phyloP scores from a whole-genome alignment of 2,329 filamentous ascomycete species.

The Shiraia sp. region DNA sequence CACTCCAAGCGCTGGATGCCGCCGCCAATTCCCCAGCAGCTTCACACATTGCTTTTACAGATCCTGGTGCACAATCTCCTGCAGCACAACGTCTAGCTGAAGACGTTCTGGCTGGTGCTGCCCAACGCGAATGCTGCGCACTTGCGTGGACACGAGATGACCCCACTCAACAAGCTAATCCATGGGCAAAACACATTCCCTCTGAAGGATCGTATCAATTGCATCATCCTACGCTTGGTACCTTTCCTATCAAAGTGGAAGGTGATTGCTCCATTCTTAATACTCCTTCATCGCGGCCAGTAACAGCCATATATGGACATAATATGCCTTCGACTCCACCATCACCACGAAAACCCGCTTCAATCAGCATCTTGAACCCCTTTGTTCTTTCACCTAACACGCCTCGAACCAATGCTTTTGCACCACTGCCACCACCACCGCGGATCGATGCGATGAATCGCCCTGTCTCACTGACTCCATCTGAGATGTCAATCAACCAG shows the following conservation, averaged over 20 bases:
- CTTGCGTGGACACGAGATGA: slow-evolving; percentile 65
- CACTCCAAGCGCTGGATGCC: slow-evolving; percentile 50
- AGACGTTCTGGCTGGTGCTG: slow-evolving; percentile 62
- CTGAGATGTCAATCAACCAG: slow-evolving; percentile 37
- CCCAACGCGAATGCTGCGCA: slow-evolving; percentile 69
- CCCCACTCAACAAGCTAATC: slow-evolving; percentile 41
- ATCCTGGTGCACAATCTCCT: slow-evolving; percentile 67
- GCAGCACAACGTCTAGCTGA: slow-evolving; percentile 65
- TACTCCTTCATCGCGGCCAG: slow-evolving; percentile 42
- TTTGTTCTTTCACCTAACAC: slow-evolving; percentile 43
- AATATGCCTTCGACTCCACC: slow-evolving; percentile 44
- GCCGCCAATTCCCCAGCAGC: slow-evolving; percentile 52
- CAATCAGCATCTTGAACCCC: slow-evolving; percentile 44
- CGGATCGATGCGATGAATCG: slow-evolving; percentile 24
- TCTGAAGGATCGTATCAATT: slow-evolving; percentile 49
- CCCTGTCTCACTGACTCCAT: slow-evolving; percentile 37
- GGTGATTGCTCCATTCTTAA: slow-evolving; percentile 47
- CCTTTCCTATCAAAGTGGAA: slow-evolving; percentile 48
- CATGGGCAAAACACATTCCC: slow-evolving; percentile 42
- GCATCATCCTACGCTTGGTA: slow-evolving; percentile 51
- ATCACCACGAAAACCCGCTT: slow-evolving; percentile 32
- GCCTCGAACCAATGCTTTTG: slow-evolving; percentile 36
- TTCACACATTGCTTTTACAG: slow-evolving; percentile 63
- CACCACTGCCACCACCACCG: slow-evolving; percentile 35
- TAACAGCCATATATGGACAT: slow-evolving; percentile 45